Base-by-base conservation (phyloP, 768 basidiomycete genomes). In the Psilocybe cyanescens region DNA sequence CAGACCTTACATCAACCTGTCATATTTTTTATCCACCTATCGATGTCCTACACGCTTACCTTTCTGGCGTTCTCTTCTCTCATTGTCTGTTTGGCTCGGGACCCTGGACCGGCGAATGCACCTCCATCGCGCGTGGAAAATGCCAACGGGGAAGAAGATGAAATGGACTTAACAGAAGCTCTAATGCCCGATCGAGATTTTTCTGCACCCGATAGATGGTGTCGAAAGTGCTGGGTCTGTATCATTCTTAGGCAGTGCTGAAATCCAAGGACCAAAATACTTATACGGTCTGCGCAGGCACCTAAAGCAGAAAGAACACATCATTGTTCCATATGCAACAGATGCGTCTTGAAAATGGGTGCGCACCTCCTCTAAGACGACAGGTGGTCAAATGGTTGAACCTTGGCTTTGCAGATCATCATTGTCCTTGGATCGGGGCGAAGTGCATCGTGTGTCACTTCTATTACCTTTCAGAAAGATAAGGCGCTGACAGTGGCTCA, bases 311-410 rank as follows among this genome's bases (percentile, higher is more conserved):
- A 93, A 66, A 80, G 93, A 51, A 75, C 91, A 1, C 92, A 94
- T 68, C 92, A 95, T 68, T 95, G 91, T 68, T 82, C 80, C 12
- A 70, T 82, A 33, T 95, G 92, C 70, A 85, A 86, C 39, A 82
- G 91, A 39, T 94, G 93, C 70, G 88, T 94, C 9, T 75, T 94
- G 41, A 94, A 93, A 76, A 89, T 93, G 90, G 92, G 92, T 92
- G 55, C 58, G 87, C 74, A 17, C 55, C 14, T 30, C 16, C n/a
- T 52, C 48, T 35, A 29, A 14, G 14, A 39, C 3, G 24, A 33
- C 31, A 54, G 4, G 7, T 24, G 6, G n/a, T 37, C 39, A 53
- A 35, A 46, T 28, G 35, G 16, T 64, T 72, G 46, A 67, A 49
- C 55, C 57, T 11, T 48, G 50, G 28, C 24, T 54, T 48, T 51